Conservation (phyloP, 495 filamentous ascomycete genomes). For the Xylaria grammica region DNA sequence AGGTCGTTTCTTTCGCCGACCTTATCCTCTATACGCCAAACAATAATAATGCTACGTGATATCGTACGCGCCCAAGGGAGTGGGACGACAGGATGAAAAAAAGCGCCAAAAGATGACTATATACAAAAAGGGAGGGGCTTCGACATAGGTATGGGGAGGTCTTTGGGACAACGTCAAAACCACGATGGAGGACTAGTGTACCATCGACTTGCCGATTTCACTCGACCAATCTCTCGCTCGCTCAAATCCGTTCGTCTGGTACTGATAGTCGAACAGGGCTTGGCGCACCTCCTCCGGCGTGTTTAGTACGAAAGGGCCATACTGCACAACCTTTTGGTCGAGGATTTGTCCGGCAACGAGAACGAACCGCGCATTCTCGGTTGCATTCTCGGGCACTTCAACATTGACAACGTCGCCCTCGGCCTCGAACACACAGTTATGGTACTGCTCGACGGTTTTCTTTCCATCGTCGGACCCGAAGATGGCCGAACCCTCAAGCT, state of each 20-base stretch:
- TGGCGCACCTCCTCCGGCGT: conserved; percentile 85
- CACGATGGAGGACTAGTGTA: conserved; percentile 22
- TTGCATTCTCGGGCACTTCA: conserved; percentile 70
- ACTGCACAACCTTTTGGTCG: conserved; percentile 93
- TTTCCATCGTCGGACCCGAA: conserved; percentile 68
- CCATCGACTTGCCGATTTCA: conserved; percentile 84
- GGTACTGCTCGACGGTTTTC: conserved; percentile 67
- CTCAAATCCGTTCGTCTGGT: conserved; percentile 88
- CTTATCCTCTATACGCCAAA: conserved; percentile 8
- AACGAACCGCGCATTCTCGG: conserved; percentile 71
- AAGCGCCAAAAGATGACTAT: background rate
- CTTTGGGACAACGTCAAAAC: conserved; percentile 4
- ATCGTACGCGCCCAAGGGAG: conserved; percentile 1
- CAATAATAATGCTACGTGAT: conserved; percentile 7
- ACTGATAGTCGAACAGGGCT: conserved; percentile 88
- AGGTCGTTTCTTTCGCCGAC: conserved; percentile 3
- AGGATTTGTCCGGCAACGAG: conserved; percentile 85
- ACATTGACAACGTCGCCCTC: conserved; percentile 74
- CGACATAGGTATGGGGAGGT: background rate
- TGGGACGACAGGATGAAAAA: background rate
- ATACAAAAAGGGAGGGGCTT: conserved; percentile 8
- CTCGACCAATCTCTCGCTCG: conserved; percentile 81
- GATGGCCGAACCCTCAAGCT: conserved; percentile 68
- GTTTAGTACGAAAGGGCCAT: conserved; percentile 91
- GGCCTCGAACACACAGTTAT: conserved; percentile 90